phyloP scores from a whole-genome alignment of 345 rosid genomes.

The Eucalyptus cloeziana region DNA sequence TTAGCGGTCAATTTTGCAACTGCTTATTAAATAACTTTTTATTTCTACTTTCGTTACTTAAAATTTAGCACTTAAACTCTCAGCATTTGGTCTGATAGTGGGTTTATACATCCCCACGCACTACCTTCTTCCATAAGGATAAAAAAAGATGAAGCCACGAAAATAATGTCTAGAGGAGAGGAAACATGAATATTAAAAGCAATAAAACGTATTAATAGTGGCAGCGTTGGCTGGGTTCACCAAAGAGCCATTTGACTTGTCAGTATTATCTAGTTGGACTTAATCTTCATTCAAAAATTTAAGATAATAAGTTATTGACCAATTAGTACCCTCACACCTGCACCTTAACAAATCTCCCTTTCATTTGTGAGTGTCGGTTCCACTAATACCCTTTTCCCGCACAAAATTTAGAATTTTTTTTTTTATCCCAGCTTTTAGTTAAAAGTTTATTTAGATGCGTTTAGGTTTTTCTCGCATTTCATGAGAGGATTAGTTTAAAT shows the following conservation, averaged over 20 bases:
- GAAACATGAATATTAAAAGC: background rate
- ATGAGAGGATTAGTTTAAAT: background rate
- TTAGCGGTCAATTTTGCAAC: background rate
- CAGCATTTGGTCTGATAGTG: background rate
- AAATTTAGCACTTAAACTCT: background rate
- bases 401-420: background rate
- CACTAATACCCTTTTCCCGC: background rate
- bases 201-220: background rate
- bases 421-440: background rate
- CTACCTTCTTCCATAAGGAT: background rate
- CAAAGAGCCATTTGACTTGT: background rate
- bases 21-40: background rate
- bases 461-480: background rate
- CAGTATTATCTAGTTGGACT: background rate
- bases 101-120: background rate
- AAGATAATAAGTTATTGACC: background rate
- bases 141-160: background rate
- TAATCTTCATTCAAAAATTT: background rate
- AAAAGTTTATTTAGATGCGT: background rate
- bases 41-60: background rate
- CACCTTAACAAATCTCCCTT: background rate
- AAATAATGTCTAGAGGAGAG: background rate
- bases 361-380: background rate
- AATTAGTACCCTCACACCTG: background rate
- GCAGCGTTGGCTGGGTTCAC: background rate